Evolutionary conservation across 202 grass and related monocot genomes (phyloP).

Genomic region (Carex arenaria): DNA sequence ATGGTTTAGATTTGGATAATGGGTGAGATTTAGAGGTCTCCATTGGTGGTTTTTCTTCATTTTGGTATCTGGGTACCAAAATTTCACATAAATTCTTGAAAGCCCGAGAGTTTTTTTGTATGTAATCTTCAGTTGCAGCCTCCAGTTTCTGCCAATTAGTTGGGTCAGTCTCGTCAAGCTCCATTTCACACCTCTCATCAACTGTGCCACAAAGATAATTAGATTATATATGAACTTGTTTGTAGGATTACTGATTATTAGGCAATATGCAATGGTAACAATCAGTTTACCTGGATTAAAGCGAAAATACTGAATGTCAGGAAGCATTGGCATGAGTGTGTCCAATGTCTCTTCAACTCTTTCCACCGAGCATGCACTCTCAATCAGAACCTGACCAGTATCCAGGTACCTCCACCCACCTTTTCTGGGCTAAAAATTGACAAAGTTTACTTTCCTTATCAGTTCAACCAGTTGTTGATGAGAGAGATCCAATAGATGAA

Average conservation of each 20-base stretch:
- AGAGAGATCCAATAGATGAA: background rate
- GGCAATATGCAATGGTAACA: background rate
- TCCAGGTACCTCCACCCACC: constrained; percentile 98
- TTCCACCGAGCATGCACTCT: constrained; percentile 95
- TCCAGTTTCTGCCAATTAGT: constrained; percentile 88
- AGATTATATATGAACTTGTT: background rate
- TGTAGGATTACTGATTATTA: background rate
- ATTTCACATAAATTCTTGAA: constrained; percentile 89
- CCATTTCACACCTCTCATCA: constrained; percentile 97
- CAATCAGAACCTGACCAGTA: constrained; percentile 96
- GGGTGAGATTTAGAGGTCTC: constrained; percentile 68
- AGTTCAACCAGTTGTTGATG: background rate
- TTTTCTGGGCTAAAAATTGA: constrained; percentile 64
- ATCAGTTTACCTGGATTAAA: constrained; percentile 85
- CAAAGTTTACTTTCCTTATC: background rate
- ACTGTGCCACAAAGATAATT: constrained; percentile 47
- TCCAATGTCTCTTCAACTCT: constrained; percentile 93
- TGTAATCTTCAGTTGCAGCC: constrained; percentile 88
- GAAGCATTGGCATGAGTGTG: constrained; percentile 90
- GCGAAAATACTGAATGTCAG: constrained; percentile 93
- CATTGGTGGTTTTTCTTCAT: constrained; percentile 51
- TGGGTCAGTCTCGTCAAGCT: constrained; percentile 97
- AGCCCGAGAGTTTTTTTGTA: constrained; percentile 62
- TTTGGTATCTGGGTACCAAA: constrained; percentile 68
- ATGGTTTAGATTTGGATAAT: constrained; percentile 53